Evolutionary conservation across 1,284 basidiomycete genomes (phyloP).

Genomic region (Peniophora sp.): DNA sequence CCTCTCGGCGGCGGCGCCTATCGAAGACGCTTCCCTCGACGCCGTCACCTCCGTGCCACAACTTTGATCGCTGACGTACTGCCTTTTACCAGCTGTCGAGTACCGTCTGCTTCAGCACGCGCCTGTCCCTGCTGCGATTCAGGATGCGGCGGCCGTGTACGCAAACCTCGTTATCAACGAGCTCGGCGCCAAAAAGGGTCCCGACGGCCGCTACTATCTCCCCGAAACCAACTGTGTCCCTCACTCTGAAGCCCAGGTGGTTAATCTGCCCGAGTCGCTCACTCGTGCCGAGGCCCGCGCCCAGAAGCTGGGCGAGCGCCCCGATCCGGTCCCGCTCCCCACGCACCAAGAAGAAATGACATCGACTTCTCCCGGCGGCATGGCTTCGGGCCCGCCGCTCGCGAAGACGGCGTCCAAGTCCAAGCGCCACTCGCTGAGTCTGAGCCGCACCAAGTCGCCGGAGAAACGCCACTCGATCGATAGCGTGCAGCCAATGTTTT

Average conservation of each 20-base stretch:
- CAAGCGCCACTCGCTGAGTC: no score
- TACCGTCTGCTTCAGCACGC: constrained; percentile 43
- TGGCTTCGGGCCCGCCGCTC: no score
- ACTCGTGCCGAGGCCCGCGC: not conserved
- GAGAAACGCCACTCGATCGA: no score
- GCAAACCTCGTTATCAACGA: constrained; percentile 34
- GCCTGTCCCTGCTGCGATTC: constrained; percentile 55
- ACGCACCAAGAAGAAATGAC: no score
- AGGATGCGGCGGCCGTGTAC: constrained; percentile 57
- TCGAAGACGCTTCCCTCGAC: no score
- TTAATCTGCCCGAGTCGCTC: not conserved
- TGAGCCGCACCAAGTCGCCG: no score
- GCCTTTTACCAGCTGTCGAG: constrained; percentile 40
- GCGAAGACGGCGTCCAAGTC: not conserved
- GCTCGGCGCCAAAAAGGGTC: constrained; percentile 11
- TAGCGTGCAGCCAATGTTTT: constrained; percentile 4
- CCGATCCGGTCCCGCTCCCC: not conserved
- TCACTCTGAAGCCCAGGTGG: not conserved
- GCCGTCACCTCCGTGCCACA: no score
- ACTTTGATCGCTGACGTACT: no score
- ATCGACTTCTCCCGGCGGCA: no score
- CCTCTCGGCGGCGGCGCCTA: no score
- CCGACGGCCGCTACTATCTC: constrained; percentile 12
- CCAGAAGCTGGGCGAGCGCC: not conserved
- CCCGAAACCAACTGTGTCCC: constrained; percentile 1